Base-by-base conservation (phyloP, 768 basidiomycete genomes). In the Sarcodon aspratus region DNA sequence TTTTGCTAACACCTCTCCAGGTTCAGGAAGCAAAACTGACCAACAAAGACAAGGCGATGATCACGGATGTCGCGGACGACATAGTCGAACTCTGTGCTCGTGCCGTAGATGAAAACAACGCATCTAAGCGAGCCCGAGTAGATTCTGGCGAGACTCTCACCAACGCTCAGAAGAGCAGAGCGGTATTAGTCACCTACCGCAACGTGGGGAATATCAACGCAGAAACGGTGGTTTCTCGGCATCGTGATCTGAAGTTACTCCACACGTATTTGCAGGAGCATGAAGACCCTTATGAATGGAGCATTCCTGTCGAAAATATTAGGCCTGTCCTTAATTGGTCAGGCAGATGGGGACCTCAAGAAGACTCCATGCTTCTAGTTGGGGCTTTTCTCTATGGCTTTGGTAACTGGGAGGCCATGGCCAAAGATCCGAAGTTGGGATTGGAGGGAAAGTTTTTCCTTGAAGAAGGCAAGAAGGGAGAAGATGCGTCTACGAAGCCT, bases 261-360 rank as follows among this genome's bases (percentile, higher is more conserved):
- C 88, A 80, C 66, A 80, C 82, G 56, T 80, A 91, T 56, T 78
- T 96, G 51, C 68, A 70, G 52, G 76, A 78, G 15, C 72, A 88
- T 12, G 38, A 54, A 9, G 79, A 84, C 15, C 84, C 95, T 55
- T 85, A 87, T 66, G 73, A 75, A 49, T 99, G 95, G 91, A 59
- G 67, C 18, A 83, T 98, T 44, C 96, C 96, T 4, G 79, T 90
- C 50, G 95, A 97, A 36, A 89, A 86, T 62, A 85, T 98, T 55
- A 84, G 95, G 48, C 88, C 91, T 33, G 95, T 92, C 1, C 77
- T 91, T 46, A 93, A 93, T 61, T 98, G 96, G 95, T 91, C 89
- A 36, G 92, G 94, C 50, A 83, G 90, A 43, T 99, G 96, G 96
- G 82, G 80, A 13, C 79, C 85, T 33, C 78, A 81, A 52, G 93